Percentiles rank a stretch among this genome's conserved stretches.
phyloP scores from a whole-genome alignment of 768 basidiomycete species.

The Mycena haematopus region DNA sequence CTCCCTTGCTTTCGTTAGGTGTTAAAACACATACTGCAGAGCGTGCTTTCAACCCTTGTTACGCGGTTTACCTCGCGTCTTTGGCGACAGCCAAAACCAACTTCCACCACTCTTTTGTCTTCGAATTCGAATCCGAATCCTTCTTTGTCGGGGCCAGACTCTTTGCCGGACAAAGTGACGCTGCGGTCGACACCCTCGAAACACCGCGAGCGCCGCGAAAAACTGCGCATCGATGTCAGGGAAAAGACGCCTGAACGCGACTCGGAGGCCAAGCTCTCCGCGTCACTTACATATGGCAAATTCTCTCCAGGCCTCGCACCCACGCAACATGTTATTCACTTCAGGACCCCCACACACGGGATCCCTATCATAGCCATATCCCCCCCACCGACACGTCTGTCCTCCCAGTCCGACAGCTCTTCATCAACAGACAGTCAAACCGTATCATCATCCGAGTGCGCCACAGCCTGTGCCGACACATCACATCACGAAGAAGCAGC shows the following conservation, averaged over 20 bases:
- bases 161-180: neutral
- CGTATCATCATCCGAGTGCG: neutral
- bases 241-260: neutral
- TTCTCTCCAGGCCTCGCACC: neutral
- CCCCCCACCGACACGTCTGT: constrained; percentile 9
- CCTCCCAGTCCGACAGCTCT: constrained; percentile 9
- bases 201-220: neutral
- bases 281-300: neutral
- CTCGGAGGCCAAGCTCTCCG: neutral
- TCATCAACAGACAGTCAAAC: constrained; percentile 15
- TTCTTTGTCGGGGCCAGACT: neutral
- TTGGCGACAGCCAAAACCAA: constrained; percentile 13
- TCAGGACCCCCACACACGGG: neutral
- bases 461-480: neutral
- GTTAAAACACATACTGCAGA: constrained; percentile 5
- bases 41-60: constrained; percentile 16
- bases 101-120: constrained; percentile 17
- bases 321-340: constrained; percentile 7
- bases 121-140: neutral
- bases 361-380: constrained; percentile 15
- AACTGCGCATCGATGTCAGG: constrained; percentile 5
- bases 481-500: neutral
- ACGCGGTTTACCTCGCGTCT: neutral
- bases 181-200: neutral
- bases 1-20: neutral